These are phyloP conservation scores for Fraxinus xanthoxyloides DNA, from an alignment of 305 asterid genomes.

Conservation along the genomic window DNA sequence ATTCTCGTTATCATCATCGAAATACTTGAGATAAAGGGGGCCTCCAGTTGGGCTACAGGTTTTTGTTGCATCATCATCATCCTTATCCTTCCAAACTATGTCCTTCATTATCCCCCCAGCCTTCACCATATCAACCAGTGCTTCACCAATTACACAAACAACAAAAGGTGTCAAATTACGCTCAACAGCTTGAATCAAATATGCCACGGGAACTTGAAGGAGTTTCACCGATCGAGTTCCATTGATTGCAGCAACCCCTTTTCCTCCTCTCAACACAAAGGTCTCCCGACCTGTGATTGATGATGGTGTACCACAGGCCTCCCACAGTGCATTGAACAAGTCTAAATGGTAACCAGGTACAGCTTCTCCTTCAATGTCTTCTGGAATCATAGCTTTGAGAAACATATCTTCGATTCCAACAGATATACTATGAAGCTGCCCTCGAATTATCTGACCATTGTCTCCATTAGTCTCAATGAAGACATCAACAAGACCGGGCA, in stretches of 20 bases:
- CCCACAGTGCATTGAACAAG: constrained; percentile 86
- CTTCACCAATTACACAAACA: constrained; percentile 71
- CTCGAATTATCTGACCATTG: constrained; percentile 64
- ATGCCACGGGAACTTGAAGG: constrained; percentile 56
- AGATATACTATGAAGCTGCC: constrained; percentile 68
- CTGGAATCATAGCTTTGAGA: constrained; percentile 69
- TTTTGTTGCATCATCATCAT: background rate
- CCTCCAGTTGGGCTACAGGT: constrained; percentile 36
- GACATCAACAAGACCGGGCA: constrained; percentile 81
- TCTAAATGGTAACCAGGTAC: constrained; percentile 46
- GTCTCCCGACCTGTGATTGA: constrained; percentile 77
- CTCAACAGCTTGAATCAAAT: constrained; percentile 61
- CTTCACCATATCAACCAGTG: constrained; percentile 60
- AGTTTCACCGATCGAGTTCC: constrained; percentile 88
- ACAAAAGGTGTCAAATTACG: constrained; percentile 68
- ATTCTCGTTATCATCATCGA: constrained; percentile 51
- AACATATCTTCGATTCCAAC: constrained; percentile 98
- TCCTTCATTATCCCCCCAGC: constrained; percentile 58
- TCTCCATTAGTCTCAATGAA: constrained; percentile 73
- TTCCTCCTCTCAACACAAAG: constrained; percentile 79
- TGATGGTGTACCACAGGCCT: constrained; percentile 76
- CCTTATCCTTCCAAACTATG: constrained; percentile 50
- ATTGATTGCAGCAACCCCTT: constrained; percentile 69
- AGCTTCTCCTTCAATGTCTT: constrained; percentile 49
- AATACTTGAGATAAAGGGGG: constrained; percentile 74